Base-by-base conservation (phyloP, 73 alveolate species). In the Symbiodinium pilosum region DNA sequence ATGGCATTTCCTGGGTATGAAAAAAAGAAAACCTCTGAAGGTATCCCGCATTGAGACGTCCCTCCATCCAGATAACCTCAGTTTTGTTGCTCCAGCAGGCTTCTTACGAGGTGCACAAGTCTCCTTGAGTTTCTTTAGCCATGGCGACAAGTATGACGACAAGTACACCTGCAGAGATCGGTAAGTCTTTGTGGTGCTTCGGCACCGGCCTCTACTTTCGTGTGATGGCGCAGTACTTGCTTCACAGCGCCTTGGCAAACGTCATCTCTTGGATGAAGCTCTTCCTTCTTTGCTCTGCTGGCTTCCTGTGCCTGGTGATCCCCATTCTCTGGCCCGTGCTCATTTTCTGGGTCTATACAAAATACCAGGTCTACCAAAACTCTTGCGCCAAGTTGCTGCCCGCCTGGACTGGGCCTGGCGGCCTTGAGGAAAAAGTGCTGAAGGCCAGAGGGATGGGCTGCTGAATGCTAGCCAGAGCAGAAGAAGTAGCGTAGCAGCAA, bases 261-360 rank as follows among this genome's bases (percentile, higher is more conserved):
- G 87, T 51, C 32, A 89, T 89, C 43, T 64, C n/a, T 43, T 89
- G 95, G 95, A 68, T 68, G 47, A 89, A 89, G 95, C 95, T 89
- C 34, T 38, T 56, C 51, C 68, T 89, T 14, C 95, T 89, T 24
- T 30, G 75, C 47, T 42, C 71, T 24, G 95, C 43, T 20, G 95
- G 87, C 28, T 11, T 64, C 69, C 41, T 89, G 69, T 64, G 95
- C 44, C 24, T 89, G 51, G 64, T 89, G 43, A 56, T 89, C 54
- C 95, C 95, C 16, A 40, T 89, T 40, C 71, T 68, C 42, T 89
- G 95, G 95, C 95, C 95, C 18, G 43, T 89, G 9, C 71, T 89
- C 40, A 12, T 64, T 87, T 89, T 64, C 87, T 89, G 95, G 95
- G 87, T 11, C 39, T 89, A 89, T 84, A 36, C 30, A 73, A 89